A percentile compares a stretch with the other conserved stretches of the same genome.
phyloP scores from a whole-genome alignment of 176 grass and related monocot genomes.

The Carex pumila region DNA sequence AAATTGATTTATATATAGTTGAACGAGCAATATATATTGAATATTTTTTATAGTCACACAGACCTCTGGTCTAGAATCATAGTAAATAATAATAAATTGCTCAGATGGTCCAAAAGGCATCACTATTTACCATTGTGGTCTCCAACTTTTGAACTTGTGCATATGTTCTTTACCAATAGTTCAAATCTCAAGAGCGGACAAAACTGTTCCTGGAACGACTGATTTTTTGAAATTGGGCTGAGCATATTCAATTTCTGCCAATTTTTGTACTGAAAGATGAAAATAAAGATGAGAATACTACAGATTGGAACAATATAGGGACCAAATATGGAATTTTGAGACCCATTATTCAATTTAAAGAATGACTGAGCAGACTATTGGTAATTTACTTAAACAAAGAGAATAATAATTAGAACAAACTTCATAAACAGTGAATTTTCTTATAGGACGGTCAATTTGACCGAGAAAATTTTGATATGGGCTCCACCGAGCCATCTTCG shows the following conservation, averaged over 20 bases:
- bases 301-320: neutral
- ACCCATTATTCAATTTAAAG: neutral
- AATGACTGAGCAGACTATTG: neutral
- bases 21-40: neutral
- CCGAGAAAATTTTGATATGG: conserved; percentile 60
- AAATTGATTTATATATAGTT: neutral
- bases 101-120: neutral
- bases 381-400: neutral
- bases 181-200: neutral
- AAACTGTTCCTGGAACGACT: neutral
- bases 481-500: conserved; percentile 53
- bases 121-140: neutral
- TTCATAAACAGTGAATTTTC: neutral
- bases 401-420: neutral
- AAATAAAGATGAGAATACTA: neutral
- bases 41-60: neutral
- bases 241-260: neutral
- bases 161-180: neutral
- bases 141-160: neutral
- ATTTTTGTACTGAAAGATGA: neutral
- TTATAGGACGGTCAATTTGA: conserved; percentile 76
- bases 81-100: too few species aligned
- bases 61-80: neutral
- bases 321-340: neutral
- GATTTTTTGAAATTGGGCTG: neutral